Evolutionary conservation across 306 rosid genomes (phyloP).

Genomic region (Geum urbanum): DNA sequence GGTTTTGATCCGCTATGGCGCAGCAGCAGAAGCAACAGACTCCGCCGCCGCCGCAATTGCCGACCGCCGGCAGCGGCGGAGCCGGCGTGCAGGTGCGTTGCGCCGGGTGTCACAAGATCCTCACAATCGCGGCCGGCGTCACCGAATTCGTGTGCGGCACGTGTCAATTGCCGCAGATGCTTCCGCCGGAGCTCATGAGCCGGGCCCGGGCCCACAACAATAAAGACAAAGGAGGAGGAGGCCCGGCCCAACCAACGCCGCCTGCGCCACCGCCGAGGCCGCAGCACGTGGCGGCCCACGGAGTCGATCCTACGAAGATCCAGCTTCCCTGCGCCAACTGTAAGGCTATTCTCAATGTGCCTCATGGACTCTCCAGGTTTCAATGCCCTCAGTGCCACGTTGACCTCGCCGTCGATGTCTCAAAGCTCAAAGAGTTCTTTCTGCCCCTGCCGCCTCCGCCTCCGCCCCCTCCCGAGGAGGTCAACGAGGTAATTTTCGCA

Average conservation of each 20-base stretch:
- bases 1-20: constrained; percentile 14
- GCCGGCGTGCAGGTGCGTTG: constrained; percentile 83
- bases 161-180: constrained; percentile 89
- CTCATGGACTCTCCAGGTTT: constrained; percentile 78
- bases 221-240: too few relatives aligned
- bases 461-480: constrained; percentile 44
- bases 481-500: constrained; percentile 43
- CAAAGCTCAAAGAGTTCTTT: constrained; percentile 38
- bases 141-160: constrained; percentile 78
- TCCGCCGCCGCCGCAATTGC: constrained; percentile 32
- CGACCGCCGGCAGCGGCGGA: constrained; percentile 4
- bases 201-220: constrained; percentile 40
- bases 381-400: constrained; percentile 80
- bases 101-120: constrained; percentile 84
- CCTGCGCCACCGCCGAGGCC: constrained; percentile 18
- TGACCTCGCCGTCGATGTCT: constrained; percentile 84
- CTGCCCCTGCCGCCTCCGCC: constrained; percentile 24
- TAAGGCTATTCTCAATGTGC: constrained; percentile 91
- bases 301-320: constrained; percentile 96
- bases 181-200: constrained; percentile 91
- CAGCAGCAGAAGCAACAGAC: constrained; percentile 34
- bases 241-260: constrained; percentile 18
- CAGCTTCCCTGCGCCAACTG: constrained; percentile 93
- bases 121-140: constrained; percentile 65
- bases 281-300: constrained; percentile 61